Conservation (phyloP, 768 basidiomycete species). For the Trichaptum fuscoviolaceum region DNA sequence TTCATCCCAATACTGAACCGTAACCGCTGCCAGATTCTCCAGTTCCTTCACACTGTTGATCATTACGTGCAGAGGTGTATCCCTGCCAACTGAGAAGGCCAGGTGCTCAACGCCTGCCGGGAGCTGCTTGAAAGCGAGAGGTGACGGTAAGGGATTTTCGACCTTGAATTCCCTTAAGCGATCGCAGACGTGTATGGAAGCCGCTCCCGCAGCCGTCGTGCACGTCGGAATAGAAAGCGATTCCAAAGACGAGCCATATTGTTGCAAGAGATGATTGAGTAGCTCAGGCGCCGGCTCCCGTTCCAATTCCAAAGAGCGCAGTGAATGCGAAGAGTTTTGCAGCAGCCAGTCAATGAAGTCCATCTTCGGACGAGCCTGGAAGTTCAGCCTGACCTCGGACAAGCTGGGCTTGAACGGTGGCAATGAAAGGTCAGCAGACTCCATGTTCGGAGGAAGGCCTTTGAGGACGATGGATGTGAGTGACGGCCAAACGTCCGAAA, state of each 20-base stretch:
- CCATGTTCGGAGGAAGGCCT: slow-evolving; percentile 50
- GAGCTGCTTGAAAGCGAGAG: slow-evolving; percentile 41
- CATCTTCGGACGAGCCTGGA: slow-evolving; percentile 54
- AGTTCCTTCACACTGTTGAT: slow-evolving; percentile 47
- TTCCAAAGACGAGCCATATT: slow-evolving; percentile 44
- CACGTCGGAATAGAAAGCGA: slow-evolving; percentile 57
- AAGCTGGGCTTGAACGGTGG: slow-evolving; percentile 44
- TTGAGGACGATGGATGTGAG: slow-evolving; percentile 51
- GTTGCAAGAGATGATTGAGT: slow-evolving; percentile 48
- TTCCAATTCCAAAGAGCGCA: slow-evolving; percentile 51
- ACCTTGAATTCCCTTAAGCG: slow-evolving; percentile 50
- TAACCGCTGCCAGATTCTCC: slow-evolving; percentile 41
- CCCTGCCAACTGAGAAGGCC: slow-evolving; percentile 55
- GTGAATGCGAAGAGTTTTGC: slow-evolving; percentile 44
- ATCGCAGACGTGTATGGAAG: slow-evolving; percentile 41
- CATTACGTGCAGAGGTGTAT: slow-evolving; percentile 48
- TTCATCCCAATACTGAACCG: slow-evolving; percentile 49
- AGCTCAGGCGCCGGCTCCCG: slow-evolving; percentile 52
- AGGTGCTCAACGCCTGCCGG: slow-evolving; percentile 48
- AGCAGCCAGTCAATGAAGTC: slow-evolving; percentile 71
- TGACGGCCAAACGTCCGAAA: slow-evolving; percentile 52
- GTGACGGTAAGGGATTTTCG: slow-evolving; percentile 46
- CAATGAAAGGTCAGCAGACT: slow-evolving; percentile 29
- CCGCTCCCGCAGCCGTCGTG: slow-evolving; percentile 40
- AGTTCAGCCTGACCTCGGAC: slow-evolving; percentile 55